Conservation (phyloP, 2,329 filamentous ascomycete genomes). For the Ophiostoma australiae region DNA sequence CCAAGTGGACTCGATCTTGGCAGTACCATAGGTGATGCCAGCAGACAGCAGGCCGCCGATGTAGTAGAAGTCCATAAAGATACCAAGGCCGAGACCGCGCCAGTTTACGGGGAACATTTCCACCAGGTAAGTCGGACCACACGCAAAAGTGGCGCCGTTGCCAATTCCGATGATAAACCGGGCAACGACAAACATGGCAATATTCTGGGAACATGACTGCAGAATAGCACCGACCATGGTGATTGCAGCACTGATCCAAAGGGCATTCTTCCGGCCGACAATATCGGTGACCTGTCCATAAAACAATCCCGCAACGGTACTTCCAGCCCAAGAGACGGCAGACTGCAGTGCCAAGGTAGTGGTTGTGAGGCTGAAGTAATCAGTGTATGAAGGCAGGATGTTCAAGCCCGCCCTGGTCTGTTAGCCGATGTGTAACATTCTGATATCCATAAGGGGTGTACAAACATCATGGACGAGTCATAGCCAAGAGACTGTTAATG, state of each 20-base stretch:
- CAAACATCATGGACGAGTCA: slow-evolving; percentile 7
- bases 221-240: slow-evolving; percentile 28
- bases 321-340: slow-evolving; percentile 26
- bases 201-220: slow-evolving; percentile 29
- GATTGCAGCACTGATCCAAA: slow-evolving; percentile 24
- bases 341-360: slow-evolving; percentile 28
- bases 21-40: slow-evolving; percentile 21
- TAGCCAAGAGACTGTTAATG: background rate
- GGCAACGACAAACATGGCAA: slow-evolving; percentile 31
- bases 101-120: slow-evolving; percentile 21
- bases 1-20: slow-evolving; percentile 22
- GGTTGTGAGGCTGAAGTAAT: slow-evolving; percentile 35
- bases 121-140: slow-evolving; percentile 19
- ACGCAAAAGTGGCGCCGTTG: slow-evolving; percentile 31
- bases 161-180: slow-evolving; percentile 37
- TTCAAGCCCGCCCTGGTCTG: background rate
- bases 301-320: slow-evolving; percentile 27
- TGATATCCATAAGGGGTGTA: background rate
- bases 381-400: slow-evolving; percentile 34
- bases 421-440: background rate
- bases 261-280: slow-evolving; percentile 26
- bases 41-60: slow-evolving; percentile 2
- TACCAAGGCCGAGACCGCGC: slow-evolving; percentile 38
- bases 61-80: slow-evolving; percentile 28
- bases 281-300: background rate